Evolutionary conservation across 805 yeast genomes (phyloP), one percentile per base, ranked within the genome.

Genomic region (Suhomyces sp.): DNA sequence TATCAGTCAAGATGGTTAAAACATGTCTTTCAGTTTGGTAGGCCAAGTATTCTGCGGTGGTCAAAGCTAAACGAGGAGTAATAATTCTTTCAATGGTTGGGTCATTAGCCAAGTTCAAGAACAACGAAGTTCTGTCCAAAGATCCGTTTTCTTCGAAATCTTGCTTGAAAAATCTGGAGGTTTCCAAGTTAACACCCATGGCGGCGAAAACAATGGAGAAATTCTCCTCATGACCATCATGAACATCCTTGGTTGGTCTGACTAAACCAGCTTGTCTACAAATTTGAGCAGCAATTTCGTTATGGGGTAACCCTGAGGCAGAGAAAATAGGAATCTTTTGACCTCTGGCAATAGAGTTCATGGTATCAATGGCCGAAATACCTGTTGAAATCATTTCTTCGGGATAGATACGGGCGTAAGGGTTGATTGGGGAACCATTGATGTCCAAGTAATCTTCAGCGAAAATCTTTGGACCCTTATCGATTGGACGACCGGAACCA

Each of bases 351-450:
- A 93, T 93, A 28, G 98, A 91, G 70, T 93, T 95, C 98, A 93
- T 93, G 39, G 97, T 90, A 65, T 93, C 99, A 59, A 93, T 93
- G 33, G 98, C 96, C 31, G 97, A 90, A 46, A 93, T 77, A 78
- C 99, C 99, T 13, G 99, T 95, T 35, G 97, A 88, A 54, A 93
- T 93, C 99, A 93, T 93, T 73, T 93, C 99, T 74, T 93, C 98
- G 19, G 99, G 99, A 63, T 95, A 95, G 52, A 93, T 93, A 71
- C 99, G 90, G 28, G 97, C 95, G 63, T 69, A 93, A 36, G 99
- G 99, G 61, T 93, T 93, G 66, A 93, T 93, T 57, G 99, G 98
- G 27, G 98, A 88, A 40, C 99, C 99, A 63, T 93, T 95, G 61
- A 93, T 95, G 65, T 93, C 99, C 64, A 93, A 74, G 66, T 88